Evolutionary conservation across 176 grass and related monocot species (phyloP).

Genomic region (Cenchrus fungigraminus): DNA sequence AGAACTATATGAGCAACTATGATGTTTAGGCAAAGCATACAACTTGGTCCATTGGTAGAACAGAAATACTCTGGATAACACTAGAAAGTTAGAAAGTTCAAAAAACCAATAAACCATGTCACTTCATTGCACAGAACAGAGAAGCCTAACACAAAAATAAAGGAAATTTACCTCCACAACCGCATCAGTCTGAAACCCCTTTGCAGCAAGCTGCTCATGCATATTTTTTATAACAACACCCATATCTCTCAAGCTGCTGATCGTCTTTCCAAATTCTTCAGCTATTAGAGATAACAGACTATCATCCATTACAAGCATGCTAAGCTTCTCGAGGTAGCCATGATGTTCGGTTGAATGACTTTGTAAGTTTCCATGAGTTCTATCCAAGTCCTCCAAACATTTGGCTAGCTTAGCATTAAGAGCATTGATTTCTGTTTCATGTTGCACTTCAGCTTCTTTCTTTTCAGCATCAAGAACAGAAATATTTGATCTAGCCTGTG

Average conservation of each 20-base stretch:
- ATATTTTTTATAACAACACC: slow-evolving; percentile 70
- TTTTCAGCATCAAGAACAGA: slow-evolving; percentile 60
- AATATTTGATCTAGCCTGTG: slow-evolving; percentile 58
- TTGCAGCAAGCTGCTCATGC: slow-evolving; percentile 70
- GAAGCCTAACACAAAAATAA: neutral
- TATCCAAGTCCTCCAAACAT: slow-evolving; percentile 71
- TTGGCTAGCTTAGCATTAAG: slow-evolving; percentile 70
- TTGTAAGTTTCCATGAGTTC: slow-evolving; percentile 59
- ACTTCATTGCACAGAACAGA: slow-evolving; percentile 22
- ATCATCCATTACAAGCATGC: slow-evolving; percentile 64
- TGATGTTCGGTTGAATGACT: slow-evolving; percentile 63
- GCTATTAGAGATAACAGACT: slow-evolving; percentile 54
- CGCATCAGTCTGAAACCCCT: slow-evolving; percentile 57
- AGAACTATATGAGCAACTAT: slow-evolving; percentile 25
- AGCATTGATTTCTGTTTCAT: slow-evolving; percentile 59
- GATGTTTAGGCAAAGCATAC: slow-evolving; percentile 17
- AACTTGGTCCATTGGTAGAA: slow-evolving; percentile 18
- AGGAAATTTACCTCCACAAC: slow-evolving; percentile 68
- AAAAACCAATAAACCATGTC: slow-evolving; percentile 35
- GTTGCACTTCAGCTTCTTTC: slow-evolving; percentile 59
- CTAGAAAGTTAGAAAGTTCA: neutral
- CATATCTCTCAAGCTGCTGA: slow-evolving; percentile 69
- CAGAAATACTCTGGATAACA: neutral
- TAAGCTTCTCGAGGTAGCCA: slow-evolving; percentile 71
- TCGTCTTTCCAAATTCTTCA: slow-evolving; percentile 78